These are phyloP conservation scores for Evernia prunastri DNA, from an alignment of 495 filamentous ascomycete species.

Conservation along the genomic window DNA sequence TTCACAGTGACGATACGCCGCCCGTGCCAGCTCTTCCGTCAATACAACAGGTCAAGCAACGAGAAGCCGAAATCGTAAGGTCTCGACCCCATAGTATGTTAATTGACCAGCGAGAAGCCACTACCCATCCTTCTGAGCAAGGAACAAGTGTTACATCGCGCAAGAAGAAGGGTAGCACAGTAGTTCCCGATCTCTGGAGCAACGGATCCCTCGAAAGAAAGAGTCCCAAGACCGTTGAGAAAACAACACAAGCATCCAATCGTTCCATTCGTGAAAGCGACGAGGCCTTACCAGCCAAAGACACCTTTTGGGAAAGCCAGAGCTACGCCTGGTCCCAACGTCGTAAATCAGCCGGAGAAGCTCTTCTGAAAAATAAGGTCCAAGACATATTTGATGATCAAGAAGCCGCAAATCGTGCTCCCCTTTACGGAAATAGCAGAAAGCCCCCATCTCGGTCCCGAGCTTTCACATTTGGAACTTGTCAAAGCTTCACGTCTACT, in stretches of 20 bases:
- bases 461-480: neutral
- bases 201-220: slow-evolving; percentile 22
- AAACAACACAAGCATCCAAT: neutral
- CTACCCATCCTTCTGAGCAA: neutral
- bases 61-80: slow-evolving; percentile 14
- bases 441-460: neutral
- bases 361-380: slow-evolving; percentile 15
- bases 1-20: slow-evolving; percentile 22
- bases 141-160: neutral
- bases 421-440: neutral
- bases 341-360: slow-evolving; percentile 26
- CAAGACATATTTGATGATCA: neutral
- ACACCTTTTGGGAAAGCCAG: slow-evolving; percentile 19
- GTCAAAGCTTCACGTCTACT: neutral
- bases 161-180: neutral
- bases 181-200: slow-evolving; percentile 18
- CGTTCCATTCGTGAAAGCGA: neutral
- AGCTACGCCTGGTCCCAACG: slow-evolving; percentile 22
- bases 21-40: slow-evolving; percentile 28
- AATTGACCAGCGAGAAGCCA: neutral
- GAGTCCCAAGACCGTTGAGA: slow-evolving; percentile 8
- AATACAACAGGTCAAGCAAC: slow-evolving; percentile 9
- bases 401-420: neutral
- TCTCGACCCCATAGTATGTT: slow-evolving; percentile 15
- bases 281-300: neutral